Evolutionary conservation across 176 grass and related monocot species (phyloP), one percentile per base, ranked within the genome.

Genomic region (Elaeis guineensis): DNA sequence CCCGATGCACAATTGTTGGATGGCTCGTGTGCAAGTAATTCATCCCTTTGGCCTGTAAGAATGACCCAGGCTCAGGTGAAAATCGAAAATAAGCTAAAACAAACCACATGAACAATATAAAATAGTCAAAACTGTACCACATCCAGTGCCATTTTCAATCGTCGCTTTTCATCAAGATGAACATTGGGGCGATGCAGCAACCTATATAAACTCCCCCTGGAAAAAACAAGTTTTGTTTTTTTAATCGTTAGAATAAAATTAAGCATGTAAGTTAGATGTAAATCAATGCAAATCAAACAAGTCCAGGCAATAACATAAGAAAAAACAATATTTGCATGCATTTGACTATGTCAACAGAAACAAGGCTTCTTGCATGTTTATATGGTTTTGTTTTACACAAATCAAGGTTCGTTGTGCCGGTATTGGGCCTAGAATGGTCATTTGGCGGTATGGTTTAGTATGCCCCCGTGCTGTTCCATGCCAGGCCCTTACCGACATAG

Each of bases 91-190:
- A 23, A 39, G 32, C n/a, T 58, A 21, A 16, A 65, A 64, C 51
- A 17, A 53, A 65, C 18, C 54, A 59, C 61, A 63, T 62, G 26
- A 44, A 25, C 54, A 54, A 17, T 8, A 70, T 49, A 18, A 61
- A 32, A 48, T 56, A 69, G 65, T 52, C n/a, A 17, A 81, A 81
- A 66, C 64, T 81, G 15, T 83, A 98, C 93, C 84, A 98, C 93
- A 83, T 98, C 93, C 26, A 89, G 60, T 71, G 93, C 93, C 93
- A 98, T 98, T 88, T 92, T 98, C 49, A 98, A 67, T 64, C 93
- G 72, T 58, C 59, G 54, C 56, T 75, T 78, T 89, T 98, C 93
- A 81, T 86, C 81, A 61, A 92, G 72, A 75, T 74, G 79, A 76
- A 66, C 78, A 81, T 82, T 89, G 49, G 82, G 88, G 35, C 87